Evolutionary conservation across 768 basidiomycete species (phyloP).

Genomic region (Suillus subluteus): DNA sequence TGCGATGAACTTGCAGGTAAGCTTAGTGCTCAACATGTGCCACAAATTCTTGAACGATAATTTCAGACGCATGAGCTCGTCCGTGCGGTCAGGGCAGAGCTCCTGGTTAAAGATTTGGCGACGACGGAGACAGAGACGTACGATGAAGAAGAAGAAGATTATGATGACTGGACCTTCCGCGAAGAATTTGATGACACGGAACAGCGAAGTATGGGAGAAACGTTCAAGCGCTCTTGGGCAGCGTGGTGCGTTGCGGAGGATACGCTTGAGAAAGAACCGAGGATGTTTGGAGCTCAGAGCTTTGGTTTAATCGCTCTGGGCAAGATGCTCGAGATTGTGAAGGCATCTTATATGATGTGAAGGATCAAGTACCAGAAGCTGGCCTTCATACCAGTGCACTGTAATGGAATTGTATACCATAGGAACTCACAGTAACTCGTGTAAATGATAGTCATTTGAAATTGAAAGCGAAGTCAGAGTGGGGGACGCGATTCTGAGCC

Average conservation of each 20-base stretch:
- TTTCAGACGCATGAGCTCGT: conserved; percentile 43
- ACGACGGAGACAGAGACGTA: conserved; percentile 17
- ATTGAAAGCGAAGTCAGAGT: not conserved
- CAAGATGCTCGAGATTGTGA: conserved; percentile 45
- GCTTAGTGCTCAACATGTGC: conserved; percentile 11
- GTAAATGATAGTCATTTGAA: not conserved
- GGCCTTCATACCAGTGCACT: not conserved
- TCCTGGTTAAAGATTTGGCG: conserved; percentile 22
- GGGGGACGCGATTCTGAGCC: not conserved
- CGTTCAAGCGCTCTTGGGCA: conserved; percentile 46
- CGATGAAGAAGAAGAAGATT: conserved; percentile 28
- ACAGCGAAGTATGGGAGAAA: conserved; percentile 30
- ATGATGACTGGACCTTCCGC: conserved; percentile 29
- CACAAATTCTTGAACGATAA: conserved; percentile 4
- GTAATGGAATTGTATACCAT: not conserved
- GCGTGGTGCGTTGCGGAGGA: conserved; percentile 47
- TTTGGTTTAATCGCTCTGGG: conserved; percentile 52
- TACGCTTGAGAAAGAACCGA: conserved; percentile 26
- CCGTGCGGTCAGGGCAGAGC: conserved; percentile 39
- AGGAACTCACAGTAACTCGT: not conserved
- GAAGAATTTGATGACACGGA: conserved; percentile 25
- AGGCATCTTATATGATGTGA: conserved; percentile 22
- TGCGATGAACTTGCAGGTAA: conserved; percentile 50
- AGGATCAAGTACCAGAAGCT: not conserved
- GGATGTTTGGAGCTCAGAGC: conserved; percentile 44